Base-by-base conservation (phyloP, 139 green algal genomes). In the Ettlia oleoabundans region DNA sequence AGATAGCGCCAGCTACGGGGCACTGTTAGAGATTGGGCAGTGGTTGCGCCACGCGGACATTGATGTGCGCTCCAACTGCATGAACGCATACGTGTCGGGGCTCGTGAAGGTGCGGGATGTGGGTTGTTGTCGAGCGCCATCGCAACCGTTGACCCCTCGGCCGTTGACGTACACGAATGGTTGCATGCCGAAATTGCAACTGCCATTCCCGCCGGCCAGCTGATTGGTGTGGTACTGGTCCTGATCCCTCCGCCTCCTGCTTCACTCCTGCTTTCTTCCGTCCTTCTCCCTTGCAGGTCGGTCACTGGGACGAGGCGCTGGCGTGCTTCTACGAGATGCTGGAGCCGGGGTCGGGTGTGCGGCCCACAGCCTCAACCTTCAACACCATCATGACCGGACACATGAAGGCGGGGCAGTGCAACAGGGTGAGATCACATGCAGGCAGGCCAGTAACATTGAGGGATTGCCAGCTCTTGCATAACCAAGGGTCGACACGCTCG, bases 331-430 rank as follows among this genome's bases (percentile, higher is more conserved):
- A 73, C 6, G 68, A 63, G 30, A 81, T 95, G 68, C 73, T 91
- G 83, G 62, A 58, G 32, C 74, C 80, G 15, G 51, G 37, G 24
- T 71, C 81, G 15, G 83, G 82, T 26, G 83, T 87, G 66, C 82
- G 82, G 28, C 89, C 92, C 58, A 95, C 93, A 67, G 85, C 85
- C 52, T 88, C 92, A 40, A 95, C 89, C 53, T 95, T 94, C 84
- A 93, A 91, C 84, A 88, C 86, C 22, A 84, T 95, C 37, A 93
- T 95, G 83, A 70, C 69, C 18, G 87, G 81, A 0, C 87, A 90
- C 86, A 87, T 93, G 81, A 83, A 86, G 43, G 8, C 41, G 35
- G 73, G 73, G 37, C 73, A 52, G 35, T 41, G 58, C 73, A 52
- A 80, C 1, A 38, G 63, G 53, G 73, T 80, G 73, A 33, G 47